Evolutionary conservation across 768 basidiomycete species (phyloP).

Genomic region (Dentipellis sp.): DNA sequence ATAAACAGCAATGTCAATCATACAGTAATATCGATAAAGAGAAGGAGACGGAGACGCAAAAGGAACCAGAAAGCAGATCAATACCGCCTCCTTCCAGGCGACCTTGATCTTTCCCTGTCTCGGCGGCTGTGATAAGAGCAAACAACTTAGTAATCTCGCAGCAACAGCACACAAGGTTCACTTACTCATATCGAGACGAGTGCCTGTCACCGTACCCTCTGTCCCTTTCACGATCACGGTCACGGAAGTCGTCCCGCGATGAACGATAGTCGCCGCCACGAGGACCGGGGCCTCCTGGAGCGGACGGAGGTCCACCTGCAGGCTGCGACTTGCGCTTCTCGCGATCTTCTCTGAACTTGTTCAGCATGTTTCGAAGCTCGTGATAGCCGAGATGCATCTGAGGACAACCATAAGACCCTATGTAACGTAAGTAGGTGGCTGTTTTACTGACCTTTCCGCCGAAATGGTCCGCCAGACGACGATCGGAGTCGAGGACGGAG

Average conservation of each 20-base stretch:
- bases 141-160: too few species aligned
- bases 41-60: background rate
- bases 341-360: conserved; percentile 85
- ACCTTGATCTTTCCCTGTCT: conserved; percentile 14
- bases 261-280: conserved; percentile 41
- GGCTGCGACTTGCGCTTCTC: conserved; percentile 64
- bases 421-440: background rate
- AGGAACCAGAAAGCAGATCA: background rate
- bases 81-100: conserved; percentile 14
- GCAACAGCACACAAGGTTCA: background rate
- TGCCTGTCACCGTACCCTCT: conserved; percentile 54
- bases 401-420: background rate
- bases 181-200: conserved; percentile 14
- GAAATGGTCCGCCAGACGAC: conserved; percentile 98
- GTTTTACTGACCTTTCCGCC: conserved; percentile 81
- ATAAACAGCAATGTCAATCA: background rate
- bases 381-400: conserved; percentile 99
- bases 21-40: conserved; percentile 1
- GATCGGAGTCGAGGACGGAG: conserved; percentile 94
- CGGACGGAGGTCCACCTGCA: conserved; percentile 22
- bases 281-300: conserved; percentile 21
- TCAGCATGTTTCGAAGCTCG: conserved; percentile 90
- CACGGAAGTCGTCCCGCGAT: conserved; percentile 54
- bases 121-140: conserved; percentile 2
- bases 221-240: conserved; percentile 65